A percentile compares a stretch with the other conserved stretches of the same genome.
phyloP scores from a whole-genome alignment of 2,329 filamentous ascomycete species.

The Chrysosphaeria jannelii region DNA sequence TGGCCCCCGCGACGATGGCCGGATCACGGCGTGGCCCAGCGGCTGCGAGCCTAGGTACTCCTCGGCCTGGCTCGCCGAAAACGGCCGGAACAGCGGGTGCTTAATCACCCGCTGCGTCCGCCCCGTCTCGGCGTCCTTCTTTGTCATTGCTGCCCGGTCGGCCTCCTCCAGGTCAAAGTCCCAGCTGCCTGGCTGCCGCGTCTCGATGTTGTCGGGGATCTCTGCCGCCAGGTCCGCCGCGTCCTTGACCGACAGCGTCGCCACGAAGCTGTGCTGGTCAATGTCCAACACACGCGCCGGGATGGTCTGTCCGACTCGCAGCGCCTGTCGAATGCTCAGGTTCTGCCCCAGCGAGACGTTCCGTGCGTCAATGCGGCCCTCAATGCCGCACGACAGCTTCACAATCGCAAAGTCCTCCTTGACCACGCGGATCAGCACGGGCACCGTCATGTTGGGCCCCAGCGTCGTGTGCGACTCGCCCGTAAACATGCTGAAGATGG shows the following conservation, averaged over 20 bases:
- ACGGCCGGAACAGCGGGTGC: conserved; percentile 81
- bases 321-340: conserved; percentile 39
- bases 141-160: conserved; percentile 56
- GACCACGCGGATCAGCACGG: conserved; percentile 62
- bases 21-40: conserved; percentile 73
- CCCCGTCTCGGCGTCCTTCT: conserved; percentile 62
- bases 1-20: conserved; percentile 78
- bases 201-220: no score
- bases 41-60: conserved; percentile 72
- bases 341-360: conserved; percentile 39
- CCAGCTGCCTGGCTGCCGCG: conserved; percentile 63
- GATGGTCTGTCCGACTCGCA: conserved; percentile 52
- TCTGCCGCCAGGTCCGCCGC: no score
- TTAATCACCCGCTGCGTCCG: conserved; percentile 89
- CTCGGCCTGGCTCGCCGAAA: conserved; percentile 76
- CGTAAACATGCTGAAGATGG: conserved; percentile 89
- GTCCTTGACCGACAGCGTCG: conserved; percentile 61
- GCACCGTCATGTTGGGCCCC: conserved; percentile 70
- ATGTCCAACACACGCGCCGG: conserved; percentile 70
- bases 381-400: conserved; percentile 78
- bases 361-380: conserved; percentile 56
- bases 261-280: conserved; percentile 60
- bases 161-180: conserved; percentile 53
- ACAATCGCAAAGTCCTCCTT: conserved; percentile 84
- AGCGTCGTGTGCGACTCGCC: conserved; percentile 70